Evolutionary conservation across 495 filamentous ascomycete genomes (phyloP), one percentile per base, ranked within the genome.

Genomic region (Daldinia grandis): DNA sequence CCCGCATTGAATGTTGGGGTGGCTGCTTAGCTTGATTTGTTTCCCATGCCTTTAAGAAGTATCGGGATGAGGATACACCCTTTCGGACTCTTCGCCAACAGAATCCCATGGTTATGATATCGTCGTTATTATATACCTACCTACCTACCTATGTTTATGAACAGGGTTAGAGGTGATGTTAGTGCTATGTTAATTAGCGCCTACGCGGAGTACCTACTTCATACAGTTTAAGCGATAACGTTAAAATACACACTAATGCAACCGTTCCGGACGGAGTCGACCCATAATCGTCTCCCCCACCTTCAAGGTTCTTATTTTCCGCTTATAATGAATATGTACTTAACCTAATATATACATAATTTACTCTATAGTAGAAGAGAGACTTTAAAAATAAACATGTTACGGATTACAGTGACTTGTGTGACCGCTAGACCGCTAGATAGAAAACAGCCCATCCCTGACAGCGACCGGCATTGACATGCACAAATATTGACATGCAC

Each of bases 371-470:
- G 28, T 19, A 27, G 24, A 58, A 24, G 10, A 14, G 33, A 40
- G 19, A 38, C 31, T 24, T 33, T 57, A 37, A 21, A 51, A 65
- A 47, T 9, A 42, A 58, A 57, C 42, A 47, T 64, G 33, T 60
- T 60, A 61, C 40, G 44, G 50, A 38, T 58, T 58, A 58, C 27
- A 55, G 59, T 56, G 60, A 68, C 60, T 64, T 71, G 64, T 56
- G 56, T 14, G 37, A 72, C 61, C 17, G 40, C 56, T 57, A 64
- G 61, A 72, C 69, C 69, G 69, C 69, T 40, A 67, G 61, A 64
- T 25, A 42, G 30, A 53, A 44, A 5, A 19, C 27, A 27, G 28
- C 37, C 24, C 12, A 40, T 27, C 56, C 68, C 38, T 49, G 58
- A 25, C 8, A 35, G 44, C 28, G 58, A 62, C 60, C 59, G 58